Evolutionary conservation across 805 yeast genomes (phyloP).

Genomic region (Ascoidea rubescens): DNA sequence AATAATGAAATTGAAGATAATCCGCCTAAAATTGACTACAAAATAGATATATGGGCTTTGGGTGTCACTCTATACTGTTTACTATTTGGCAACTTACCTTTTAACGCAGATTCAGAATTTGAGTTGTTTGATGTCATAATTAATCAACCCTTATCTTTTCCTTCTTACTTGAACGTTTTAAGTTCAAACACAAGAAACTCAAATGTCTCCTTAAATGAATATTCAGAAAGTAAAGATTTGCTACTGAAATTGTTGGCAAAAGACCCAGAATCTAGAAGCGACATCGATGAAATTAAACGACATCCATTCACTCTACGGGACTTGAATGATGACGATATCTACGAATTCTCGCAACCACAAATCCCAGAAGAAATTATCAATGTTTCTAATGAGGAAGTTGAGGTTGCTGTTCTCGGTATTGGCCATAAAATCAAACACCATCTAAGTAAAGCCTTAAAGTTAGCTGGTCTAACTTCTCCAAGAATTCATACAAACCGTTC

Average conservation of each 20-base stretch:
- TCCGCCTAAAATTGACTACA: constrained; percentile 49
- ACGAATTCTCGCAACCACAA: constrained; percentile 13
- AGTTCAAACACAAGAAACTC: constrained; percentile 15
- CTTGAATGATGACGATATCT: constrained; percentile 17
- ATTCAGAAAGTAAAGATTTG: constrained; percentile 36
- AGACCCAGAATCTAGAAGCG: constrained; percentile 53
- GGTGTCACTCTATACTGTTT: constrained; percentile 88
- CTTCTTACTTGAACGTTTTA: constrained; percentile 32
- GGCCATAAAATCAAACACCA: constrained; percentile 48
- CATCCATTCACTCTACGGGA: constrained; percentile 57
- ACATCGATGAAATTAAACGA: constrained; percentile 54
- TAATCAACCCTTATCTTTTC: constrained; percentile 43
- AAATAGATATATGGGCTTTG: constrained; percentile 94
- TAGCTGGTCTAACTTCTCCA: constrained; percentile 4
- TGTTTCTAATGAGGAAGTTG: constrained; percentile 54
- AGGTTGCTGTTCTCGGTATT: constrained; percentile 72
- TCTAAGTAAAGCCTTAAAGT: constrained; percentile 25
- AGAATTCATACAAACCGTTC: neutral
- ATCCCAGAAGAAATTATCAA: constrained; percentile 30
- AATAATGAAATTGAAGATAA: constrained; percentile 9
- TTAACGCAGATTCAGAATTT: constrained; percentile 75
- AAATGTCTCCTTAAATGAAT: constrained; percentile 28
- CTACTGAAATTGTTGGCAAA: constrained; percentile 49
- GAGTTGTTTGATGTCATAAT: constrained; percentile 77
- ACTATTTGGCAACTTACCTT: constrained; percentile 80